Conservation (phyloP, 768 basidiomycete species). For the Trametes villosa region DNA sequence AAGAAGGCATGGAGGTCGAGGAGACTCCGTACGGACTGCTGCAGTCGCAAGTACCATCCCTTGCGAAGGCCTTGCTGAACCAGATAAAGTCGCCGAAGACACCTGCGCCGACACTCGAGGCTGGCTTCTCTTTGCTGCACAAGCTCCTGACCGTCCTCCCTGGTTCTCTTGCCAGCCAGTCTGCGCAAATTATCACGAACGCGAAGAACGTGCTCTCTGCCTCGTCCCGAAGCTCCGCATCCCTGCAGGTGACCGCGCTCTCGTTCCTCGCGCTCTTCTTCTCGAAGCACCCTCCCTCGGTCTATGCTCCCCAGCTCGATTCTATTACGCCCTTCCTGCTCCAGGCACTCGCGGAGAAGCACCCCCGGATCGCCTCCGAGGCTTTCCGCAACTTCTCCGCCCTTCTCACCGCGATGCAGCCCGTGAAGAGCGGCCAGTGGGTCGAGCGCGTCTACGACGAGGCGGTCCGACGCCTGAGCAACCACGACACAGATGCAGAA, state of each 20-base stretch:
- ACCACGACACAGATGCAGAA: slow-evolving; percentile 89
- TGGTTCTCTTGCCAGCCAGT: slow-evolving; percentile 77
- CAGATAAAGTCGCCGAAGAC: slow-evolving; percentile 87
- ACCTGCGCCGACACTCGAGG: slow-evolving; percentile 74
- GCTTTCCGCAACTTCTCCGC: slow-evolving; percentile 88
- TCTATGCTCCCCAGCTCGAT: slow-evolving; percentile 64
- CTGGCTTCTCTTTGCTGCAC: slow-evolving; percentile 81
- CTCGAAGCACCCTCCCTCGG: slow-evolving; percentile 63
- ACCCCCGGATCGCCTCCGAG: slow-evolving; percentile 88
- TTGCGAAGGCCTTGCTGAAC: slow-evolving; percentile 81
- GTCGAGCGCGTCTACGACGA: slow-evolving; percentile 74
- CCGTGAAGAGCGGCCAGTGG: slow-evolving; percentile 69
- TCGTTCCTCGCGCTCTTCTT: slow-evolving; percentile 89
- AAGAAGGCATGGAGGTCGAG: slow-evolving; percentile 73
- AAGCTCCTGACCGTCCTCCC: slow-evolving; percentile 79
- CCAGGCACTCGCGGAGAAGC: slow-evolving; percentile 75
- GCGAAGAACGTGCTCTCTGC: slow-evolving; percentile 68
- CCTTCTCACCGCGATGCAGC: slow-evolving; percentile 75
- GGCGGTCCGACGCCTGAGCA: slow-evolving; percentile 68
- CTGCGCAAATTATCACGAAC: slow-evolving; percentile 63
- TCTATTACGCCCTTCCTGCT: slow-evolving; percentile 76
- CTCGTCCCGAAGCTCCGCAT: slow-evolving; percentile 73
- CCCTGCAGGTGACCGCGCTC: slow-evolving; percentile 81
- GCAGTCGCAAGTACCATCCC: slow-evolving; percentile 71
- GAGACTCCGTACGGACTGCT: slow-evolving; percentile 77